phyloP scores from a whole-genome alignment of 2,329 filamentous ascomycete species.

The Cercospora sesami region DNA sequence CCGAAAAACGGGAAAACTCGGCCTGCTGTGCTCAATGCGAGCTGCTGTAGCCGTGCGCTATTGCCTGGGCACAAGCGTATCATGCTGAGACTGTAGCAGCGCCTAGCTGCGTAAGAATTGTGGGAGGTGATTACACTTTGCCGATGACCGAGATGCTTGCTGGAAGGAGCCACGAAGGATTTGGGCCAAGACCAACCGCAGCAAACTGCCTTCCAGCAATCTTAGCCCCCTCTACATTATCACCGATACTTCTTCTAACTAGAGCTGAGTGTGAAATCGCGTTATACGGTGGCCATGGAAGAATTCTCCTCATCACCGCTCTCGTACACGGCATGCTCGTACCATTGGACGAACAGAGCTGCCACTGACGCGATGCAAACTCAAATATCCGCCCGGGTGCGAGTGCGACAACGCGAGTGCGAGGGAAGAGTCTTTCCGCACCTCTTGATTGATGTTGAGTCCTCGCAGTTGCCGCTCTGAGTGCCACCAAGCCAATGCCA shows the following conservation, averaged over 20 bases:
- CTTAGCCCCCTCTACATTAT: no score
- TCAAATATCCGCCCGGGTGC: background rate
- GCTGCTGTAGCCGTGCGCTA: no score
- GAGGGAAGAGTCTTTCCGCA: background rate
- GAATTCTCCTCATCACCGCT: background rate
- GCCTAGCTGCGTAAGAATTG: background rate
- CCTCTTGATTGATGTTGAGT: background rate
- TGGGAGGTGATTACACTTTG: background rate
- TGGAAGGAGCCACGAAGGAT: background rate
- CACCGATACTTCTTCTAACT: no score
- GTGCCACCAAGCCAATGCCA: background rate
- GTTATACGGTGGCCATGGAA: background rate
- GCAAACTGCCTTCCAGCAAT: background rate
- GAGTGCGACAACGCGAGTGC: background rate
- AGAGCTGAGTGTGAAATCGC: background rate
- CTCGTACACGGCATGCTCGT: background rate
- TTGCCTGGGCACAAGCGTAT: background rate
- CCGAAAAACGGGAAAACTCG: background rate
- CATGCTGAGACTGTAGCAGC: background rate
- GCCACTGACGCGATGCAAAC: constrained; percentile 2
- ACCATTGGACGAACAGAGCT: background rate
- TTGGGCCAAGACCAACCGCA: background rate
- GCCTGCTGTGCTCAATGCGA: background rate
- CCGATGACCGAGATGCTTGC: background rate
- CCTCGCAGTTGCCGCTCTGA: background rate